Base-by-base conservation (phyloP, 1,139 yeast genomes). In the Yamadazyma kanchanaburiensis region DNA sequence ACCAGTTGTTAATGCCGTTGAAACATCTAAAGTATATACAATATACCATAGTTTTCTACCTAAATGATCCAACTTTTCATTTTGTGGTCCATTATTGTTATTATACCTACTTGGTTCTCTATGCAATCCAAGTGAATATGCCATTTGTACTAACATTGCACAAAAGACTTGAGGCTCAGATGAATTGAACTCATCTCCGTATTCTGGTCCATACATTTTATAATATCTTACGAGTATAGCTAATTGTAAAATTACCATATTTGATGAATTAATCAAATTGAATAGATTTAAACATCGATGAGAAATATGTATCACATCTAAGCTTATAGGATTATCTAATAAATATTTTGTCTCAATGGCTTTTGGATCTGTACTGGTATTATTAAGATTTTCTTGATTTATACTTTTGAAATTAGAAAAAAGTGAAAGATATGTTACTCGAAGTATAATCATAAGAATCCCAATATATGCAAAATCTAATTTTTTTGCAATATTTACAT, bases 161-260 rank as follows among this genome's bases (percentile, higher is more conserved):
- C 51, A 61, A 32, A 53, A 57, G 3, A 65, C 54, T 28, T 52
- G 58, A 0, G 70, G 60, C 38, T 70, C 75, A 9, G 75, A 74
- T 4, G 66, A 64, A 20, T 76, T 78, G 2, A 59, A 54, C 6
- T 54, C 60, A 32, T 65, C 69, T n/a, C 77, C 75, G 41, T 70
- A 74, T 42, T 72, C 77, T 3, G 76, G 77, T 0, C 76, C 61
- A 37, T 53, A 44, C 22, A 50, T 43, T 28, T 63, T 65, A 46
- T 71, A 71, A 15, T 55, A 43, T 34, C 75, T 49, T 24, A 58
- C 45, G 28, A 62, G 46, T 9, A 68, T 40, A 1, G 72, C 60
- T 28, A 76, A 66, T 43, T 77, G 81, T 33, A 77, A 55, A 6
- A 75, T 62, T 0, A 66, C 60, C 31, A 77, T 42, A 19, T 74